Evolutionary conservation across 805 yeast genomes (phyloP), one percentile per base, ranked within the genome.

Genomic region (Osmozyma mogii): DNA sequence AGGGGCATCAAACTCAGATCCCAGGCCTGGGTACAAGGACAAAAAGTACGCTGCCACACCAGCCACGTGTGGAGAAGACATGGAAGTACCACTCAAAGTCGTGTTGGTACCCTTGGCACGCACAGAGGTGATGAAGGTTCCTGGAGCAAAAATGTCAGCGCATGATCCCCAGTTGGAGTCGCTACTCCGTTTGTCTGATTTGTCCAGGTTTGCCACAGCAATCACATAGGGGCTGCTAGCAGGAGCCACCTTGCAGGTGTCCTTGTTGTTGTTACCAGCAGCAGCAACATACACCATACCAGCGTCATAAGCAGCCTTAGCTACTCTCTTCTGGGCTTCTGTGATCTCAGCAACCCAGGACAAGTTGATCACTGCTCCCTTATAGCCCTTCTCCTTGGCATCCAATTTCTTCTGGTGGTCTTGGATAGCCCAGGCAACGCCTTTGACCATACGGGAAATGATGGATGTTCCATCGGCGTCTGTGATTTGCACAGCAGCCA

Each of bases 41-140:
- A 18, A 9, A 18, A 18, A 18, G 20, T 18, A 18, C 20, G 20
- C 9, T 9, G 9, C 7, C 9, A 22, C 13, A 6, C 24, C 24
- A 6, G 24, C 24, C 24, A 22, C 24, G 12, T 22, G 24, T 6
- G 24, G 24, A n/a, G 11, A 10, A n/a, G 24, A 6, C 24, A 22
- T 22, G 7, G 24, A 22, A 6, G 24, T 22, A 7, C 24, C 24
- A 6, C 13, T 7, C 24, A 22, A 10, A 10, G 24, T 9, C n/a
- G 24, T 13, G 12, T 6, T 22, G 12, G 9, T 10, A 6, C 13
- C 6, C 12, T 7, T 7, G 6, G 11, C 11, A 10, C 9, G 6
- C 12, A 11, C 12, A 6, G 24, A 22, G 13, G 6, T 7, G 11
- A 22, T 22, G 13, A 10, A n/a, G n/a, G 11, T 13, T 6, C 24